phyloP scores from a whole-genome alignment of 2,329 filamentous ascomycete species.

The Fusarium austroafricanum region DNA sequence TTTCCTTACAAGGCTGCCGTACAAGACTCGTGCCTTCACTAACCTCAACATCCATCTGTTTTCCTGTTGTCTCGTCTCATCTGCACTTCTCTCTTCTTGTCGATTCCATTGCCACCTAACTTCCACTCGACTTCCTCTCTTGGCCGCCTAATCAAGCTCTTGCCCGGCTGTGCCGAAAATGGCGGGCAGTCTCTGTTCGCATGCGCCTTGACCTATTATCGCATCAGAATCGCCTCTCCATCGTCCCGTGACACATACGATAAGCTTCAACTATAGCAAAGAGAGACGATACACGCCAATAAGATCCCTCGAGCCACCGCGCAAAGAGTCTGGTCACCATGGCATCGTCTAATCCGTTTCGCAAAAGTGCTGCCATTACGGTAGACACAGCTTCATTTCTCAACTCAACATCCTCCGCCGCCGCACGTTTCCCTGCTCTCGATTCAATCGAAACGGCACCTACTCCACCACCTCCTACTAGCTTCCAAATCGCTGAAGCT shows the following conservation, averaged over 20 bases:
- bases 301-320: slow-evolving; percentile 15
- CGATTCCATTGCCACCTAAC: slow-evolving; percentile 27
- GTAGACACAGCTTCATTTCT: slow-evolving; percentile 33
- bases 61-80: slow-evolving; percentile 6
- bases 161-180: slow-evolving; percentile 48
- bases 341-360: slow-evolving; percentile 64
- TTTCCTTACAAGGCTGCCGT: slow-evolving; percentile 23
- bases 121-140: slow-evolving; percentile 17
- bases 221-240: slow-evolving; percentile 27
- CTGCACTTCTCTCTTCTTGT: slow-evolving; percentile 21
- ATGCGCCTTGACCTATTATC: slow-evolving; percentile 43
- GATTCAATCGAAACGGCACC: slow-evolving; percentile 47
- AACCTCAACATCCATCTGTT: slow-evolving; percentile 6
- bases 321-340: slow-evolving; percentile 30
- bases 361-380: slow-evolving; percentile 54
- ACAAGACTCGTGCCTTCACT: background rate
- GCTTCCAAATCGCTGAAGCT: slow-evolving; percentile 43
- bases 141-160: slow-evolving; percentile 26
- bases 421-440: slow-evolving; percentile 44
- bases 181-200: slow-evolving; percentile 43
- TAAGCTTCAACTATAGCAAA: slow-evolving; percentile 25
- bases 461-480: slow-evolving; percentile 44
- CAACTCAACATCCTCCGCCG: slow-evolving; percentile 16
- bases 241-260: slow-evolving; percentile 17
- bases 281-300: slow-evolving; percentile 17